phyloP scores from a whole-genome alignment of 2,329 filamentous ascomycete species.

The Colletotrichum sidae region DNA sequence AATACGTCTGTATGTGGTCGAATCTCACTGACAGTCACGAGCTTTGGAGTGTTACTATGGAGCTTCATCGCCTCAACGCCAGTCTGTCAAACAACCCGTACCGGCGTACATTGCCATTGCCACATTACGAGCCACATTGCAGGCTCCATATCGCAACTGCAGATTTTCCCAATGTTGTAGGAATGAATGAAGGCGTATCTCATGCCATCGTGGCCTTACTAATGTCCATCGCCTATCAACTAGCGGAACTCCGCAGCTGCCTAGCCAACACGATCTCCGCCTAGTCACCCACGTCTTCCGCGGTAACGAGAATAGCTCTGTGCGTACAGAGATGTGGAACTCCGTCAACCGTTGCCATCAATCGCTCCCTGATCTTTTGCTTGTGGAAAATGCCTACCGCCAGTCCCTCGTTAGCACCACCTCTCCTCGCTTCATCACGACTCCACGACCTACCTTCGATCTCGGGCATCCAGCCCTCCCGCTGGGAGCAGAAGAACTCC shows the following conservation, averaged over 20 bases:
- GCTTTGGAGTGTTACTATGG: no score
- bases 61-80: no score
- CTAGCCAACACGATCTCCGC: background rate
- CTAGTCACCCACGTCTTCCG: no score
- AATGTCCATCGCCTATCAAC: background rate
- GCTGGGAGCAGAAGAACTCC: conserved; percentile 64
- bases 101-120: no score
- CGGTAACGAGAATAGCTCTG: no score
- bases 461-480: conserved; percentile 63
- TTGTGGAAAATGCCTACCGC: conserved; percentile 13
- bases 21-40: no score
- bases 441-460: conserved; percentile 48
- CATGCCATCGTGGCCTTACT: background rate
- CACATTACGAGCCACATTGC: no score
- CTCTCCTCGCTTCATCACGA: background rate
- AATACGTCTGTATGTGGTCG: background rate
- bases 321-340: background rate
- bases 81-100: no score
- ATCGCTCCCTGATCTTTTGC: conserved; percentile 25
- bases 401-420: background rate
- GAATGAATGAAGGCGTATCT: no score
- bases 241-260: conserved; percentile 9
- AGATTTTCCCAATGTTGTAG: no score
- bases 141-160: no score
- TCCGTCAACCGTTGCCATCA: background rate